Conservation (phyloP, 1,284 basidiomycete genomes). For the Irpex sp. region DNA sequence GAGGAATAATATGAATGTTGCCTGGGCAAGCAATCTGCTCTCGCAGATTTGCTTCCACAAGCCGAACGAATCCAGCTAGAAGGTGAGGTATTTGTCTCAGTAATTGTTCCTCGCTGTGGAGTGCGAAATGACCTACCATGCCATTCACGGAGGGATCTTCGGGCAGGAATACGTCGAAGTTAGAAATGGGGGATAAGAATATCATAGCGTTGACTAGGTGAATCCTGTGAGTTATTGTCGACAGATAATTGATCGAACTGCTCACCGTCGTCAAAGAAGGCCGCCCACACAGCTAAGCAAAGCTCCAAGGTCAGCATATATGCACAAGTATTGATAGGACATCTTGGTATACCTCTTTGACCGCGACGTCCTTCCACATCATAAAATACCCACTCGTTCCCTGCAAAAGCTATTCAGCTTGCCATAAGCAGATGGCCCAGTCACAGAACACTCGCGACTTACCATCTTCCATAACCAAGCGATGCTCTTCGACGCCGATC, state of each 20-base stretch:
- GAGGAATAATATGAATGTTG: constrained; percentile 54
- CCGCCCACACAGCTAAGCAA: constrained; percentile 50
- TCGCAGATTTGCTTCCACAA: constrained; percentile 58
- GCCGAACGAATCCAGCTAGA: constrained; percentile 50
- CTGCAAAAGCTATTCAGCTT: constrained; percentile 25
- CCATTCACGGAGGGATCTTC: constrained; percentile 57
- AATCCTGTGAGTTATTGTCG: background rate
- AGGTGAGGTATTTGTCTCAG: background rate
- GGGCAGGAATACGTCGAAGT: constrained; percentile 56
- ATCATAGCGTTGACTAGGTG: constrained; percentile 51
- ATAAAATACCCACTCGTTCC: constrained; percentile 53
- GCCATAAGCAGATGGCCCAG: background rate
- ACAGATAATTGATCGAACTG: background rate
- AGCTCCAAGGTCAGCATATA: background rate
- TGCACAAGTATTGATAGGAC: background rate
- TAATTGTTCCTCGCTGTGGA: background rate
- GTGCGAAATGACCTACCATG: constrained; percentile 32
- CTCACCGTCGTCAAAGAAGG: constrained; percentile 60
- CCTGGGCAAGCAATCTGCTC: constrained; percentile 45
- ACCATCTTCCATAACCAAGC: constrained; percentile 47
- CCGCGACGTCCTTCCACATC: constrained; percentile 54
- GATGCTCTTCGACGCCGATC: constrained; percentile 57
- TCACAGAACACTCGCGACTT: constrained; percentile 2
- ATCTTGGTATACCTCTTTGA: constrained; percentile 40
- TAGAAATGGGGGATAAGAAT: constrained; percentile 60